phyloP scores from a whole-genome alignment of 2,329 filamentous ascomycete species.

The Xylariaceae sp. region DNA sequence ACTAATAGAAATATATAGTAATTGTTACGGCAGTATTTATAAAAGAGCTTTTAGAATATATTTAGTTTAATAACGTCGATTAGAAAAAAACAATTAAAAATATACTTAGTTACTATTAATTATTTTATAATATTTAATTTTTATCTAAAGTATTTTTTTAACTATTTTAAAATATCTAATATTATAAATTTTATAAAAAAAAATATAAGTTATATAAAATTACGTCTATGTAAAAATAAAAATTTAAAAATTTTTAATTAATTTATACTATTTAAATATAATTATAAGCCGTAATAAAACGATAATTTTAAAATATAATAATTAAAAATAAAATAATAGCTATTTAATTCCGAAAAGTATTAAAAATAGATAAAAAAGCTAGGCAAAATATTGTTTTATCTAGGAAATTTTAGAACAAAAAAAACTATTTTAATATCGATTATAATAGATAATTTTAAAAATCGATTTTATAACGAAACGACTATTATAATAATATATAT shows the following conservation, averaged over 20 bases:
- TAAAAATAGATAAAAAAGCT: constrained; percentile 7
- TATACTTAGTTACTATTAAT: constrained; percentile 1
- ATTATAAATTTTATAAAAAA: not conserved
- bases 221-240: not conserved
- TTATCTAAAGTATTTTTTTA: not conserved
- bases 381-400: constrained; percentile 40
- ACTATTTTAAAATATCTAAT: not conserved
- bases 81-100: constrained; percentile 1
- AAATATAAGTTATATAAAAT: not conserved
- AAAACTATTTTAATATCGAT: constrained; percentile 45
- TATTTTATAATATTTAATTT: not conserved
- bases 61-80: constrained; percentile 2
- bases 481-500: constrained; percentile 38
- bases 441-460: constrained; percentile 38
- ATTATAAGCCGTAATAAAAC: constrained; percentile 37
- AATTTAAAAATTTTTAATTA: constrained; percentile 29
- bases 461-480: constrained; percentile 13
- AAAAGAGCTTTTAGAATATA: not conserved
- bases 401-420: constrained; percentile 44
- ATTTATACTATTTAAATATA: constrained; percentile 34
- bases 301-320: constrained; percentile 36
- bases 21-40: constrained; percentile 1
- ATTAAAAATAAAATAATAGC: constrained; percentile 31
- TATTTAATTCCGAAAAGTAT: constrained; percentile 13
- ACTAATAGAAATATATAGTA: constrained; percentile 1